phyloP scores from a whole-genome alignment of 2,329 filamentous ascomycete species.

The Phyllosticta paracitricarpa region DNA sequence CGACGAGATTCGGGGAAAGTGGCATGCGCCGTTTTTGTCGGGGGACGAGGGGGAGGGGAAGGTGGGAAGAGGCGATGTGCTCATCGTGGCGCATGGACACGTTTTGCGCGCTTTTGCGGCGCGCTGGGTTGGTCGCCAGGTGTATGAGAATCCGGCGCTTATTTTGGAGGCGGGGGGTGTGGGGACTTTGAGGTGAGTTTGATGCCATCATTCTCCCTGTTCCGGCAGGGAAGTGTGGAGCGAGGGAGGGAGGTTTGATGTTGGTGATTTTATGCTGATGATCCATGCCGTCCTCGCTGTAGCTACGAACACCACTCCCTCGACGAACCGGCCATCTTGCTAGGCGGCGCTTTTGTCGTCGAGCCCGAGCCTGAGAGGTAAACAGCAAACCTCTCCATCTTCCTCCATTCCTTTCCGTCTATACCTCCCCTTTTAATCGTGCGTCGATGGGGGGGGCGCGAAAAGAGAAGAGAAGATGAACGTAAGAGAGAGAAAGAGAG shows the following conservation, averaged over 20 bases:
- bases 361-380: constrained; percentile 23
- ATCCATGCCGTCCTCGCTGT: background rate
- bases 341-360: constrained; percentile 42
- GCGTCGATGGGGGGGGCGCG: no score
- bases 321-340: constrained; percentile 41
- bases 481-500: no score
- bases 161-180: constrained; percentile 60
- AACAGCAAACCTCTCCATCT: background rate
- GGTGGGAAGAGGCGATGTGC: constrained; percentile 50
- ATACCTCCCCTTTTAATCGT: no score
- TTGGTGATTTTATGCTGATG: background rate
- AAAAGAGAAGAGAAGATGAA: no score
- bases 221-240: background rate
- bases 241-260: background rate
- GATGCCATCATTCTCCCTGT: background rate
- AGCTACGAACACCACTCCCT: constrained; percentile 41
- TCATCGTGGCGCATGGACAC: constrained; percentile 83
- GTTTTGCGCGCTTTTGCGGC: constrained; percentile 81
- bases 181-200: constrained; percentile 35
- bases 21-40: constrained; percentile 37
- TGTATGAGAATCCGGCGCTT: constrained; percentile 67
- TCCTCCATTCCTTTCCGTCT: no score
- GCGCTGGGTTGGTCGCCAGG: constrained; percentile 65
- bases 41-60: constrained; percentile 21
- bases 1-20: constrained; percentile 52